Percentiles rank a stretch among this genome's conserved stretches.
Conservation (phyloP, 768 basidiomycete genomes). For the Neoboletus brunneissimus region DNA sequence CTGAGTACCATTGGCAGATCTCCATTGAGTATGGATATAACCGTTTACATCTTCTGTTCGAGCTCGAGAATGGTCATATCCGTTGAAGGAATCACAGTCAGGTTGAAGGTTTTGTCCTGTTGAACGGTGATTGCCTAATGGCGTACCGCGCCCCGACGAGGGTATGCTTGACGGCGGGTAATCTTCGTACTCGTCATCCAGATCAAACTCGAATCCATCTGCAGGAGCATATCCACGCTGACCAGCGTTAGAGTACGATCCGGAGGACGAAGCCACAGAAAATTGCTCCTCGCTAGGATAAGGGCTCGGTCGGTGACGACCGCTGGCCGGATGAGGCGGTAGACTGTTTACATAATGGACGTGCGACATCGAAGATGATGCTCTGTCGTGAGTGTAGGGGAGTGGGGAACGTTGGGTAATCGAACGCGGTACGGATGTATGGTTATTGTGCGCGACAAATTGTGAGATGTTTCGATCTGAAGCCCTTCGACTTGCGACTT, state of each 20-base stretch:
- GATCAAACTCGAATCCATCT: constrained; percentile 71
- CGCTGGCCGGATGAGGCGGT: constrained; percentile 33
- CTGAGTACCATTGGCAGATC: constrained; percentile 45
- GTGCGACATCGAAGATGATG: constrained; percentile 36
- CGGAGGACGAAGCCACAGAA: constrained; percentile 30
- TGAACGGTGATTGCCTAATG: constrained; percentile 56
- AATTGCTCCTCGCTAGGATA: constrained; percentile 41
- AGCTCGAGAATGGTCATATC: constrained; percentile 57
- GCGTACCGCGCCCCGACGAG: constrained; percentile 72
- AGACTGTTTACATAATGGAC: constrained; percentile 31
- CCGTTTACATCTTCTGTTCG: constrained; percentile 70
- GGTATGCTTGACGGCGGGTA: constrained; percentile 50
- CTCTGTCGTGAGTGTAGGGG: constrained; percentile 36
- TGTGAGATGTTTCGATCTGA: constrained; percentile 62
- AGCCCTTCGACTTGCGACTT: constrained; percentile 65
- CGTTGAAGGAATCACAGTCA: constrained; percentile 49
- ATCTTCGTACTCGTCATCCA: constrained; percentile 77
- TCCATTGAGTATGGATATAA: constrained; percentile 62
- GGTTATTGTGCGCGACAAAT: constrained; percentile 40
- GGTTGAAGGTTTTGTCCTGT: constrained; percentile 58
- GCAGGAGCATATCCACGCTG: constrained; percentile 46
- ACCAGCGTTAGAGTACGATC: constrained; percentile 25
- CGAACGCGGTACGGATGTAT: constrained; percentile 40
- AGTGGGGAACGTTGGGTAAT: constrained; percentile 34
- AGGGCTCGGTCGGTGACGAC: constrained; percentile 36